These are phyloP conservation scores for Sophora flavescens DNA, from an alignment of 306 rosid genomes.

Conservation along the genomic window DNA sequence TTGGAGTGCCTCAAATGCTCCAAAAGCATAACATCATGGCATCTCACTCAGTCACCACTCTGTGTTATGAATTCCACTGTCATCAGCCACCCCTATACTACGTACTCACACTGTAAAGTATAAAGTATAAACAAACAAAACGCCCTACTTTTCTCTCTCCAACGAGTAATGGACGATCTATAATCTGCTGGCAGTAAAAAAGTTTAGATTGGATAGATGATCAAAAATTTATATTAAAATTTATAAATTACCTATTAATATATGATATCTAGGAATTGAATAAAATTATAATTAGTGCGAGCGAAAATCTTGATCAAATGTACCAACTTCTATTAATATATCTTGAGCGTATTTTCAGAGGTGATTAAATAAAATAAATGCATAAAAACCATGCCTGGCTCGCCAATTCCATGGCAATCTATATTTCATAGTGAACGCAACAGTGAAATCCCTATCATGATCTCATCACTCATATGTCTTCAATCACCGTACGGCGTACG, in stretches of 20 bases:
- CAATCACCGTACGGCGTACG: neutral
- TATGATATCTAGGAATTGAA: too few relatives aligned
- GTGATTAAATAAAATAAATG: too few relatives aligned
- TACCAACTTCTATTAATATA: too few relatives aligned
- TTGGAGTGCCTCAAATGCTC: neutral
- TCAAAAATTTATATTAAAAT: too few relatives aligned
- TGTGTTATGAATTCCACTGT: constrained; percentile 24
- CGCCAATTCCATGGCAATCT: too few relatives aligned
- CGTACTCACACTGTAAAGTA: constrained; percentile 41
- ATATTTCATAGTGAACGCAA: neutral
- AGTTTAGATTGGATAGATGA: too few relatives aligned
- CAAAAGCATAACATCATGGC: constrained; percentile 39
- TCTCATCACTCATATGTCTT: constrained; percentile 1
- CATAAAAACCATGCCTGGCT: too few relatives aligned
- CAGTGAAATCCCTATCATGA: constrained; percentile 39
- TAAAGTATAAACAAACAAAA: constrained; percentile 51
- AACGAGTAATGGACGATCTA: constrained; percentile 3
- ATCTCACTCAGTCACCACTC: constrained; percentile 39
- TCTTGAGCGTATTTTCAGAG: too few relatives aligned
- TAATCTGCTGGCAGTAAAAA: too few relatives aligned
- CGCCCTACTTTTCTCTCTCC: neutral
- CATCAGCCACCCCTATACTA: neutral
- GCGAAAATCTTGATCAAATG: too few relatives aligned
- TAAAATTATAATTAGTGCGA: too few relatives aligned
- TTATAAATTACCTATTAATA: too few relatives aligned